Conservation (phyloP, 257 asterid species). For the Fraxinus cuspidata region DNA sequence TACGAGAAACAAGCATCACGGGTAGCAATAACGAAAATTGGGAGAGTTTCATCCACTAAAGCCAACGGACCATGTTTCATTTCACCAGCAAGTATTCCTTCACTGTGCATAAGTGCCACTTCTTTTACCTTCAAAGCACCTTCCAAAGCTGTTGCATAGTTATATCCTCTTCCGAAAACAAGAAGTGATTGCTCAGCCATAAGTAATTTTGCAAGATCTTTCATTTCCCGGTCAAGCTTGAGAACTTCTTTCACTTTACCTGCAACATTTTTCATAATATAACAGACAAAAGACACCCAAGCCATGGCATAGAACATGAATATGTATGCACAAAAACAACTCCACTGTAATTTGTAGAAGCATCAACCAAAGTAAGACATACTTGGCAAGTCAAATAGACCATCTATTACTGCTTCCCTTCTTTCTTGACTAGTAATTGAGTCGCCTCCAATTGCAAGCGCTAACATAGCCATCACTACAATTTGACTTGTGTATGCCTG, state of each 20-base stretch:
- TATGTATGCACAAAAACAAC: not conserved
- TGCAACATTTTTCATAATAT: conserved; percentile 32
- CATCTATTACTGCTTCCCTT: conserved; percentile 88
- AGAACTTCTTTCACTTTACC: conserved; percentile 90
- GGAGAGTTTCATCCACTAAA: conserved; percentile 91
- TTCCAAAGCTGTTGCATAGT: conserved; percentile 92
- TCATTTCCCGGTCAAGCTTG: conserved; percentile 90
- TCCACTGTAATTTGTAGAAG: conserved; percentile 13
- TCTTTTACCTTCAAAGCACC: conserved; percentile 99
- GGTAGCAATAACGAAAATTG: conserved; percentile 89
- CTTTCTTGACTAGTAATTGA: conserved; percentile 73
- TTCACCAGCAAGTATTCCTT: conserved; percentile 99
- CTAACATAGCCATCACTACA: conserved; percentile 97
- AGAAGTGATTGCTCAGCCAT: conserved; percentile 91
- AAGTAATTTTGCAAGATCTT: conserved; percentile 76
- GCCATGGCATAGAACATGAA: not conserved
- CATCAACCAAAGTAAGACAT: conserved; percentile 29
- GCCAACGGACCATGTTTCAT: conserved; percentile 99
- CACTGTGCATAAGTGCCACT: conserved; percentile 99
- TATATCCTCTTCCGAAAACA: conserved; percentile 96
- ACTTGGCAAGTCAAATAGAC: conserved; percentile 89
- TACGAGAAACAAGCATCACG: conserved; percentile 97
- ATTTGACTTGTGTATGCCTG: conserved; percentile 99
- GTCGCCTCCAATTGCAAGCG: conserved; percentile 96
- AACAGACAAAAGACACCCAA: conserved; percentile 16